Evolutionary conservation across 345 rosid genomes (phyloP).

Genomic region (Eucalyptus urophylla): DNA sequence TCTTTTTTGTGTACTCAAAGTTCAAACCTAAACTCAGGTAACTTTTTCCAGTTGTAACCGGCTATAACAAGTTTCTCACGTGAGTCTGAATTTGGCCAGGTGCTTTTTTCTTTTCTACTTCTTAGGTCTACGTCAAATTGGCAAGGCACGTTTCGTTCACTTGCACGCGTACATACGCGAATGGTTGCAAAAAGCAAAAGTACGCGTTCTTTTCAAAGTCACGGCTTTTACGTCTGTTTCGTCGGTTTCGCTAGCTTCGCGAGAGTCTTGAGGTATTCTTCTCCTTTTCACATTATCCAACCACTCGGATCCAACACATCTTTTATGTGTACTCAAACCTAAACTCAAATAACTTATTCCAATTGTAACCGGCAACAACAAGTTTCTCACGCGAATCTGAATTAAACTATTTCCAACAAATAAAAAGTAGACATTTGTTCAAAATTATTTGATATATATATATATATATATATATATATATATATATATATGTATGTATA

Average conservation of each 20-base stretch:
- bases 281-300: not conserved
- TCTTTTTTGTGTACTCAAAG: not conserved
- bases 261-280: not conserved
- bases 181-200: too few species aligned
- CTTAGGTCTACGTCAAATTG: too few species aligned
- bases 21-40: not conserved
- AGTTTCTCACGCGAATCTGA: not conserved
- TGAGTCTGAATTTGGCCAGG: not conserved
- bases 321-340: not conserved
- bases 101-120: too few species aligned
- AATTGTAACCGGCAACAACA: not conserved
- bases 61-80: too few species aligned
- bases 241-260: not conserved
- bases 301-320: too few species aligned
- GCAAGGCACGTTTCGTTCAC: not conserved
- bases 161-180: too few species aligned
- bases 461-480: too few species aligned
- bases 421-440: too few species aligned
- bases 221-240: not conserved
- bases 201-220: too few species aligned
- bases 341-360: not conserved
- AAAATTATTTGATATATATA: too few species aligned
- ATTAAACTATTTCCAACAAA: too few species aligned
- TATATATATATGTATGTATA: too few species aligned
- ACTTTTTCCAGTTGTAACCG: not conserved